These are phyloP conservation scores for Trichophyton schoenleinii DNA, from an alignment of 2,329 filamentous ascomycete genomes.

Conservation along the genomic window DNA sequence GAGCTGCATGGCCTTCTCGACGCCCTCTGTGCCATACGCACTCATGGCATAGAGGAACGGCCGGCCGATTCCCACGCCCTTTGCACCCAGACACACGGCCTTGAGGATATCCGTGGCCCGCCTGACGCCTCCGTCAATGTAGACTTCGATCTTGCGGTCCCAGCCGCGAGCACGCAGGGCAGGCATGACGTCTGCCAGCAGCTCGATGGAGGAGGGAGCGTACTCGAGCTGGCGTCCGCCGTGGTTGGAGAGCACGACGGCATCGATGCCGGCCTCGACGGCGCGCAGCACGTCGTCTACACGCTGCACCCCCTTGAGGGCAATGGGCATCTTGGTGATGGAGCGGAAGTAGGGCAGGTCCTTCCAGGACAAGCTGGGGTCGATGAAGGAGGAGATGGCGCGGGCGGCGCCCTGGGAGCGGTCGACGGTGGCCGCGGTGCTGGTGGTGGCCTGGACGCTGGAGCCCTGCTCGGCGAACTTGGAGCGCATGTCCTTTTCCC, in stretches of 20 bases:
- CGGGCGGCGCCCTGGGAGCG: constrained; percentile 83
- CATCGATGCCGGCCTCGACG: constrained; percentile 68
- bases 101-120: constrained; percentile 92
- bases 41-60: constrained; percentile 97
- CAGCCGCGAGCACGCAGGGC: constrained; percentile 61
- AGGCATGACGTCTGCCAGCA: constrained; percentile 88
- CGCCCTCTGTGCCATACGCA: constrained; percentile 73
- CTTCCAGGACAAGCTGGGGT: constrained; percentile 83
- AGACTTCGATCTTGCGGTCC: constrained; percentile 71
- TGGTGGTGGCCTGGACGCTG: constrained; percentile 58
- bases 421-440: constrained; percentile 47
- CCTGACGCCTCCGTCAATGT: constrained; percentile 78
- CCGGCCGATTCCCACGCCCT: constrained; percentile 82
- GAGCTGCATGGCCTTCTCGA: constrained; percentile 83
- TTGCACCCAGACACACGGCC: constrained; percentile 81
- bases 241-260: constrained; percentile 90
- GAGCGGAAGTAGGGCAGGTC: constrained; percentile 87
- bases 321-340: constrained; percentile 87
- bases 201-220: constrained; percentile 74
- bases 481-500: constrained; percentile 94
- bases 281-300: constrained; percentile 89
- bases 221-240: constrained; percentile 90
- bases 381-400: constrained; percentile 93
- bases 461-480: constrained; percentile 80
- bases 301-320: constrained; percentile 91